phyloP scores from a whole-genome alignment of 208 protist species.

The Trichomonas vaginalis region DNA sequence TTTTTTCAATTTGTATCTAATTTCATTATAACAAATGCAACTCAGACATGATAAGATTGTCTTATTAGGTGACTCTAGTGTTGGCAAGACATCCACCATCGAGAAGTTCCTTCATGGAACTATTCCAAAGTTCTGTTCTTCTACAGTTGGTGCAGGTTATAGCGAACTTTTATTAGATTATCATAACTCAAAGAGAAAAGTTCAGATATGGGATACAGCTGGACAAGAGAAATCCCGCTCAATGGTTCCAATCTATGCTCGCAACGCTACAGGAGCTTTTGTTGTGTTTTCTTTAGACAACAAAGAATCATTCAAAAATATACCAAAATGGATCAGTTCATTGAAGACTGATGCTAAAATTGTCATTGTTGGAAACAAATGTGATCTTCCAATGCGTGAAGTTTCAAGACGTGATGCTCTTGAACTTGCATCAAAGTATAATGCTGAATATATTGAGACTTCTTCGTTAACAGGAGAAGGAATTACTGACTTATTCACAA shows the following conservation, averaged over 20 bases:
- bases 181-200: constrained; percentile 23
- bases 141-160: background rate
- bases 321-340: constrained; percentile 65
- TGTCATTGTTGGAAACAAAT: background rate
- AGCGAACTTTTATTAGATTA: background rate
- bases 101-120: background rate
- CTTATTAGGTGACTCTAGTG: background rate
- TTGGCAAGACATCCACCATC: background rate
- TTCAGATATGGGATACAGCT: constrained; percentile 36
- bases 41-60: background rate
- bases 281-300: constrained; percentile 58
- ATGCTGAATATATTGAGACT: background rate
- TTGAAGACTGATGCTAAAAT: constrained; percentile 69
- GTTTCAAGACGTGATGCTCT: background rate
- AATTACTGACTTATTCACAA: background rate
- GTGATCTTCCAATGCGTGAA: background rate
- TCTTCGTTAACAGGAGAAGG: background rate
- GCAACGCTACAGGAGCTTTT: constrained; percentile 85
- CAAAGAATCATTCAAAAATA: constrained; percentile 43
- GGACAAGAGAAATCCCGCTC: constrained; percentile 71
- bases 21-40: no score
- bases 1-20: no score
- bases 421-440: background rate
- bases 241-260: constrained; percentile 70
- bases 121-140: no score